Conservation (phyloP, 78 protist species). For the Diacronema lutheri region DNA sequence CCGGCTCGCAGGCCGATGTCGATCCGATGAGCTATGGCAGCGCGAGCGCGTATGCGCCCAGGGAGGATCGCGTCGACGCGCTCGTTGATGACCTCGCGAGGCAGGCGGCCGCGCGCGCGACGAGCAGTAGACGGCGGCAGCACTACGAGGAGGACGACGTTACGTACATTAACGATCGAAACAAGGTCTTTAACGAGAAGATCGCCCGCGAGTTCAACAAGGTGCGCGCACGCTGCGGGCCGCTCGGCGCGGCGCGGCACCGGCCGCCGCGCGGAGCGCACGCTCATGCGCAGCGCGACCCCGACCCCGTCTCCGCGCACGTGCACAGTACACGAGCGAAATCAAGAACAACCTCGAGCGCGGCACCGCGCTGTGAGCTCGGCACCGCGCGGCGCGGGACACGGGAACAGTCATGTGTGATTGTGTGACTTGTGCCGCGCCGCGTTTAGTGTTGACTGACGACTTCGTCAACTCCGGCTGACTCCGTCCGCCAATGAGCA, state of each 20-base stretch:
- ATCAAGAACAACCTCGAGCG: constrained; percentile 47
- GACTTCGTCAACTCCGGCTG: too few relatives aligned
- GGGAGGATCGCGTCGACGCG: not conserved
- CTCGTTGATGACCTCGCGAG: constrained; percentile 7
- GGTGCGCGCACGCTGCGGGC: too few relatives aligned
- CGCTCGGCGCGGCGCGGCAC: too few relatives aligned
- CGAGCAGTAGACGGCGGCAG: constrained; percentile 31
- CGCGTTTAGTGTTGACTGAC: too few relatives aligned
- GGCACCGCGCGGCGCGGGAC: too few relatives aligned
- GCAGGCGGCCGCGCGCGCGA: not conserved
- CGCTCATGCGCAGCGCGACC: too few relatives aligned
- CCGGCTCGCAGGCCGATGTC: not conserved
- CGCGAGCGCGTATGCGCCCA: not conserved
- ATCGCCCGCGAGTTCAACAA: constrained; percentile 44
- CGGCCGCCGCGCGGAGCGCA: too few relatives aligned
- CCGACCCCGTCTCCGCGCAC: too few relatives aligned
- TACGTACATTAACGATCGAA: constrained; percentile 52
- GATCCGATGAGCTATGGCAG: constrained; percentile 24
- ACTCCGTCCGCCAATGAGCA: too few relatives aligned
- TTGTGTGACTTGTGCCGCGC: too few relatives aligned
- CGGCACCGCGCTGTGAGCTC: constrained; percentile 48
- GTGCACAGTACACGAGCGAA: constrained; percentile 17
- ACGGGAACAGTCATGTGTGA: too few relatives aligned
- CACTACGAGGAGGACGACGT: constrained; percentile 29
- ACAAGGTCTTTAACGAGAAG: constrained; percentile 47